A percentile compares a stretch with the other conserved stretches of the same genome.
Conservation (phyloP, 2,329 filamentous ascomycete species). For the Didymella keratinophila region DNA sequence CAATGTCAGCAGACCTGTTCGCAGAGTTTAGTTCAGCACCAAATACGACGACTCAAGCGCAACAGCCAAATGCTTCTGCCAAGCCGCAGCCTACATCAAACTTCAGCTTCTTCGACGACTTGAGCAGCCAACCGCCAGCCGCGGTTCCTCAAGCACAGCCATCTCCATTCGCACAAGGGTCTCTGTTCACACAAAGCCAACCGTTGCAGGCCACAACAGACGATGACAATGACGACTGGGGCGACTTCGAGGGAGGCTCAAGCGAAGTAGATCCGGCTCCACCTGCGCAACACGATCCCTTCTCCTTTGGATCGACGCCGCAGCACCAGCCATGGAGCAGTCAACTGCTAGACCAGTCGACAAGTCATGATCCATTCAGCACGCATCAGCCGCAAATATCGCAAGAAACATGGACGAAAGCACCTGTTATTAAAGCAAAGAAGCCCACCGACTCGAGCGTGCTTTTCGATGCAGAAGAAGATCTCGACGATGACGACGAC, state of each 20-base stretch:
- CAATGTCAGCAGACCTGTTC: constrained; percentile 50
- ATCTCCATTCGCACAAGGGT: constrained; percentile 20
- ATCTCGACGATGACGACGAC: constrained; percentile 46
- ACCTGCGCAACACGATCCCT: constrained; percentile 29
- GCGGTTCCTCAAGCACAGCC: constrained; percentile 23
- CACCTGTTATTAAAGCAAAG: constrained; percentile 42
- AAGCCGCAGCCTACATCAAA: constrained; percentile 25
- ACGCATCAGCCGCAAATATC: constrained; percentile 11
- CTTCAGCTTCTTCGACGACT: constrained; percentile 49
- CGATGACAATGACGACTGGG: constrained; percentile 51
- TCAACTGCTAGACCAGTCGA: neutral
- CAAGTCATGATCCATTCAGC: constrained; percentile 24
- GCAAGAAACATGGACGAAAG: constrained; percentile 34
- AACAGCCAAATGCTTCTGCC: constrained; percentile 10
- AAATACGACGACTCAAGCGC: constrained; percentile 24
- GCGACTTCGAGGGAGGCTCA: constrained; percentile 50
- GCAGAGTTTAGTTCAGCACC: constrained; percentile 42
- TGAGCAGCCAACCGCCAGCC: constrained; percentile 27
- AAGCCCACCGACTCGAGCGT: constrained; percentile 49
- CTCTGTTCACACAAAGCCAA: constrained; percentile 1
- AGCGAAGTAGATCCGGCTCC: constrained; percentile 24
- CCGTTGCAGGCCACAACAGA: constrained; percentile 3
- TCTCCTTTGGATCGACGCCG: constrained; percentile 25
- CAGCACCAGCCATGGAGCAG: constrained; percentile 21
- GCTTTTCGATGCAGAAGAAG: constrained; percentile 52